Percentiles rank a stretch among this genome's conserved stretches.
Evolutionary conservation across 495 filamentous ascomycete genomes (phyloP).

Genomic region (Letharia columbiana): DNA sequence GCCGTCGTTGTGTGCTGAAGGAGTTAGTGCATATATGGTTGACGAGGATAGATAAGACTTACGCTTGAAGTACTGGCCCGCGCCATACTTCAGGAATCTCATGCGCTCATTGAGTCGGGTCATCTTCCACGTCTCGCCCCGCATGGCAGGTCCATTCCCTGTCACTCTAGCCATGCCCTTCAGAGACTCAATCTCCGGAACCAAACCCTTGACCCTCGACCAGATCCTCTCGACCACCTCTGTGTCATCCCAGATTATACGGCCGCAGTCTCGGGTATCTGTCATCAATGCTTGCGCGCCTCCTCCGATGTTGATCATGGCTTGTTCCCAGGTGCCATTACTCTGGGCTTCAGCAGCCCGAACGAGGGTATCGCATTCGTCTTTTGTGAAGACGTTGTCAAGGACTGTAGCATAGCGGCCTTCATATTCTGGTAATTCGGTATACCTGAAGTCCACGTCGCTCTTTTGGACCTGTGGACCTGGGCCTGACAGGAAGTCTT

Average conservation of each 20-base stretch:
- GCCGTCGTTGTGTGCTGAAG: slow-evolving; percentile 64
- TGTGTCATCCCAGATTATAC: slow-evolving; percentile 63
- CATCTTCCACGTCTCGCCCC: slow-evolving; percentile 46
- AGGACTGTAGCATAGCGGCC: slow-evolving; percentile 51
- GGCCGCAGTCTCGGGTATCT: slow-evolving; percentile 57
- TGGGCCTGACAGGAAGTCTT: background rate
- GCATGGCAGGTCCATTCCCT: slow-evolving; percentile 37
- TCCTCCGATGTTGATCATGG: slow-evolving; percentile 60
- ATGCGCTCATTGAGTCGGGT: slow-evolving; percentile 66
- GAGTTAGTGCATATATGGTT: background rate
- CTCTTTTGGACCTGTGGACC: background rate
- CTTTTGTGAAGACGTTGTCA: slow-evolving; percentile 52
- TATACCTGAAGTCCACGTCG: slow-evolving; percentile 35
- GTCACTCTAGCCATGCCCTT: slow-evolving; percentile 38
- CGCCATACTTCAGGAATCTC: slow-evolving; percentile 69
- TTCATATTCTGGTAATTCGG: slow-evolving; percentile 54
- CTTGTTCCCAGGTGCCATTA: slow-evolving; percentile 48
- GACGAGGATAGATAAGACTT: slow-evolving; percentile 21
- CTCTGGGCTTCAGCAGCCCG: slow-evolving; percentile 45
- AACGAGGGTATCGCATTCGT: slow-evolving; percentile 53
- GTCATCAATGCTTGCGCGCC: slow-evolving; percentile 49
- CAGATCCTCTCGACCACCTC: slow-evolving; percentile 56
- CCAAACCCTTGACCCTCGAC: slow-evolving; percentile 38
- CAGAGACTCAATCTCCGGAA: slow-evolving; percentile 34
- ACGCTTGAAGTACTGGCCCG: slow-evolving; percentile 69